Conservation (phyloP, 1,139 yeast species). For the Debaryomyces nepalensis region DNA sequence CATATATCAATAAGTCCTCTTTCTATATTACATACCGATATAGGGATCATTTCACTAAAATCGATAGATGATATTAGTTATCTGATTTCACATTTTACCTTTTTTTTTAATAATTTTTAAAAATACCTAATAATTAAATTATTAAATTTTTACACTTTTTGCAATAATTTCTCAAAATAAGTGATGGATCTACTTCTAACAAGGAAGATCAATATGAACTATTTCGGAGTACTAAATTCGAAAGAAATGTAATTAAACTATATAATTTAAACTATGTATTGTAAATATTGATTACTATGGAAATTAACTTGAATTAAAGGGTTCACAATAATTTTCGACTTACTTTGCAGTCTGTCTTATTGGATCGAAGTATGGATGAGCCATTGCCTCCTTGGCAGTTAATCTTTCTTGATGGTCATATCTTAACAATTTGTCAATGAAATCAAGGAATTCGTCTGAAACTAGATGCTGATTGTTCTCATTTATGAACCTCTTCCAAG, state of each 20-base stretch:
- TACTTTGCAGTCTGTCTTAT: constrained; percentile 21
- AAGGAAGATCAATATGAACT: too few relatives aligned
- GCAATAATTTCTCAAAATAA: too few relatives aligned
- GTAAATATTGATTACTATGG: constrained; percentile 1
- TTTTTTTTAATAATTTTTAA: too few relatives aligned
- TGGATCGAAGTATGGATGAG: constrained; percentile 68
- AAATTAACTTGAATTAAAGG: neutral
- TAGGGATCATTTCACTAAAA: too few relatives aligned
- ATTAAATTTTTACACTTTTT: too few relatives aligned
- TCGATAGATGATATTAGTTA: too few relatives aligned
- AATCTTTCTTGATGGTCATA: constrained; percentile 95
- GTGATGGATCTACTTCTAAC: too few relatives aligned
- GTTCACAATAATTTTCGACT: neutral
- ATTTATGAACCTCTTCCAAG: constrained; percentile 86
- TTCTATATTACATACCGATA: too few relatives aligned
- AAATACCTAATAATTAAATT: too few relatives aligned
- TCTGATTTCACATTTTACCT: too few relatives aligned
- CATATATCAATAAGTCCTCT: too few relatives aligned
- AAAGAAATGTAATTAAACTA: neutral
- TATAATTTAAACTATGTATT: constrained; percentile 2
- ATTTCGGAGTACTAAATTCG: neutral
- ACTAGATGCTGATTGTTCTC: constrained; percentile 73
- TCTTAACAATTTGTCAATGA: constrained; percentile 78
- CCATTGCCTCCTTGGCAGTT: constrained; percentile 95
- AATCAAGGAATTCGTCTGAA: constrained; percentile 73